Evolutionary conservation across 169 alveolate genomes (phyloP), one percentile per base, ranked within the genome.

Genomic region (Perkinsus olseni): DNA sequence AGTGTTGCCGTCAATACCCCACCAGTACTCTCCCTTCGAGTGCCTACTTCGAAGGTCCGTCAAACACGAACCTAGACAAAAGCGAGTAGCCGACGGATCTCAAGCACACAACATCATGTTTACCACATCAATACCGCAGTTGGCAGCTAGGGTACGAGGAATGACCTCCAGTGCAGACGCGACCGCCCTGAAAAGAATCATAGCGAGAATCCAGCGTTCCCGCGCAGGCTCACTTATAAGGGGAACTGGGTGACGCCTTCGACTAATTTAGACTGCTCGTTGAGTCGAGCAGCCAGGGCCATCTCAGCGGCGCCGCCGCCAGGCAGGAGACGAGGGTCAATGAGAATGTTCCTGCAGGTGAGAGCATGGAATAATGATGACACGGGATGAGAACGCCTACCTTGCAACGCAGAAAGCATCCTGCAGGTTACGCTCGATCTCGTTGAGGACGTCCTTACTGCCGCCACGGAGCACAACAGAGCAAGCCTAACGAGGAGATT

Each of bases 261-360:
- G 31, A 45, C 74, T 13, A 91, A 20, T 39, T 94, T 93, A 8
- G 99, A 97, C 82, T 96, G 94, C 94, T 97, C 98, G 51, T 95
- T 96, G 74, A 99, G 96, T 94, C 97, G 95, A 74, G 98, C 97
- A 8, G 99, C 95, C 50, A 99, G 97, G 93, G 98, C 99, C 99
- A 99, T 98, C 95, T 99, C 99, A 34, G 99, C 97, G 38, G 99
- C 99, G 34, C 99, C 99, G 38, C 99, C 99, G 0, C 99, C 99
- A n/a, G 99, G 99, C 34, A 99, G 98, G 62, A 99, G 96, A 93
- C 97, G 97, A 51, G 99, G 99, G 92, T 99, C 99, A 34, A 98
- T 94, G 91, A 99, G 95, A 74, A 99, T 98, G 96, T 99, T 99
- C 92, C 99, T 96, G 17, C 1, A 4, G 34, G 17, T 6, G 36